A percentile compares a stretch with the other conserved stretches of the same genome.
These are phyloP conservation scores for Tuber microsphaerosporum DNA, from an alignment of 495 filamentous ascomycete species.

Conservation along the genomic window DNA sequence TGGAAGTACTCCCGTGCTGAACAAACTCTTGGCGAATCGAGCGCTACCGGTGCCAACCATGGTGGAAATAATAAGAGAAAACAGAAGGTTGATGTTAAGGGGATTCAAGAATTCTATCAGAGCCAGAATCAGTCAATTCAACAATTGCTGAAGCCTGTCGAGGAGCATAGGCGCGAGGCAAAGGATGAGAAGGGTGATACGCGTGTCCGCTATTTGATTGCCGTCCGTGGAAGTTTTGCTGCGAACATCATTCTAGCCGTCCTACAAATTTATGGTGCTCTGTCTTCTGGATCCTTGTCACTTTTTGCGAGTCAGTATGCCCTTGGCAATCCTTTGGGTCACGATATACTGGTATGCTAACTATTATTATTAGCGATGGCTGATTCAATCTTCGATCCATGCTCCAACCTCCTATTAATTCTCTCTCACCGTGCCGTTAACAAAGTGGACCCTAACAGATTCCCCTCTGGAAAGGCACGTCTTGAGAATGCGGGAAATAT, in stretches of 20 bases:
- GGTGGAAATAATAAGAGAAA: slow-evolving; percentile 43
- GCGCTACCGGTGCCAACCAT: slow-evolving; percentile 43
- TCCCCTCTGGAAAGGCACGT: slow-evolving; percentile 87
- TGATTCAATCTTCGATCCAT: slow-evolving; percentile 89
- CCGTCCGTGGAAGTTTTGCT: slow-evolving; percentile 78
- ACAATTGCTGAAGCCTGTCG: slow-evolving; percentile 81
- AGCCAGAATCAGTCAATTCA: slow-evolving; percentile 89
- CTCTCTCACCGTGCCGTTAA: slow-evolving; percentile 81
- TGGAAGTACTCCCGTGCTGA: slow-evolving; percentile 54
- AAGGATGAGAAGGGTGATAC: slow-evolving; percentile 72
- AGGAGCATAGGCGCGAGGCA: slow-evolving; percentile 77
- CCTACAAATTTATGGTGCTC: slow-evolving; percentile 82
- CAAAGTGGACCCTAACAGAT: slow-evolving; percentile 78
- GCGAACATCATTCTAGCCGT: slow-evolving; percentile 73
- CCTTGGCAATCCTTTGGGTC: background rate
- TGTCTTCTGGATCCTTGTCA: slow-evolving; percentile 77
- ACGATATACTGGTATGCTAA: background rate
- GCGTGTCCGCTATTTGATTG: slow-evolving; percentile 59
- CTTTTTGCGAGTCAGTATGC: slow-evolving; percentile 65
- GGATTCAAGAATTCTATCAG: slow-evolving; percentile 78
- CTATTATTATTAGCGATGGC: slow-evolving; percentile 58
- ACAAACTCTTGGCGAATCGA: slow-evolving; percentile 11
- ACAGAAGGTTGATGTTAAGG: slow-evolving; percentile 50
- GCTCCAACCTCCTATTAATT: slow-evolving; percentile 83
- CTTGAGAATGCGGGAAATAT: slow-evolving; percentile 97